Conservation (phyloP, 208 protist species). For the Leishmania mexicana region DNA sequence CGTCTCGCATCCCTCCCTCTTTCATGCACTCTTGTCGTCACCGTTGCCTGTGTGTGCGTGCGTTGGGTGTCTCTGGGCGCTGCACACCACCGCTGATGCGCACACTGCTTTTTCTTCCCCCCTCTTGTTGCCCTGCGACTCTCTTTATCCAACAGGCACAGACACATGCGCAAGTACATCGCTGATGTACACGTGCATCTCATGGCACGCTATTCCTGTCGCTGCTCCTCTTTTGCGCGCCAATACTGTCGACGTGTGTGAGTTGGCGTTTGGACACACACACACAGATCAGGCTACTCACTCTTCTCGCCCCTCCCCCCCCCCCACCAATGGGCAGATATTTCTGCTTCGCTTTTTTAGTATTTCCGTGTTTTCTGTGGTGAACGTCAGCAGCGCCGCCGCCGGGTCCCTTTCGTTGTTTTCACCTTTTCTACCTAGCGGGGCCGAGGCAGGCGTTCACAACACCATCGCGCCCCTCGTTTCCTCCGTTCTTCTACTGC, state of each 20-base stretch:
- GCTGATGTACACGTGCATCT: not conserved
- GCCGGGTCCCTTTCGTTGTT: not conserved
- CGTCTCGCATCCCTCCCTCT: not conserved
- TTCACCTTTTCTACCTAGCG: not conserved
- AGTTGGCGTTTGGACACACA: not conserved
- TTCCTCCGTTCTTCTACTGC: not conserved
- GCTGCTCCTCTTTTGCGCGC: not conserved
- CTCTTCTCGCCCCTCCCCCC: not conserved
- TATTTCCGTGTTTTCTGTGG: not conserved
- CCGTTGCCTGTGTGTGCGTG: not conserved
- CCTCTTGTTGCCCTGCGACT: not conserved
- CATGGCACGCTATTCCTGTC: not conserved
- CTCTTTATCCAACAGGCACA: slow-evolving; percentile 8
- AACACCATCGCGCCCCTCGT: not conserved
- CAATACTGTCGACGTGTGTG: not conserved
- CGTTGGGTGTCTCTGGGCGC: not conserved
- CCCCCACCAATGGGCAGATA: not conserved
- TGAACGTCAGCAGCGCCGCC: not conserved
- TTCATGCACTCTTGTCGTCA: not conserved
- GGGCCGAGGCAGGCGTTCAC: not conserved
- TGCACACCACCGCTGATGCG: not conserved
- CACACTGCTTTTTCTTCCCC: not conserved
- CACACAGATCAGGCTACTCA: not conserved
- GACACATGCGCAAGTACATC: not conserved
- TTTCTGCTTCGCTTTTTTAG: not conserved